A percentile compares a stretch with the other conserved stretches of the same genome.
phyloP scores from a whole-genome alignment of 2,329 filamentous ascomycete genomes.

The Didymella segeticola region DNA sequence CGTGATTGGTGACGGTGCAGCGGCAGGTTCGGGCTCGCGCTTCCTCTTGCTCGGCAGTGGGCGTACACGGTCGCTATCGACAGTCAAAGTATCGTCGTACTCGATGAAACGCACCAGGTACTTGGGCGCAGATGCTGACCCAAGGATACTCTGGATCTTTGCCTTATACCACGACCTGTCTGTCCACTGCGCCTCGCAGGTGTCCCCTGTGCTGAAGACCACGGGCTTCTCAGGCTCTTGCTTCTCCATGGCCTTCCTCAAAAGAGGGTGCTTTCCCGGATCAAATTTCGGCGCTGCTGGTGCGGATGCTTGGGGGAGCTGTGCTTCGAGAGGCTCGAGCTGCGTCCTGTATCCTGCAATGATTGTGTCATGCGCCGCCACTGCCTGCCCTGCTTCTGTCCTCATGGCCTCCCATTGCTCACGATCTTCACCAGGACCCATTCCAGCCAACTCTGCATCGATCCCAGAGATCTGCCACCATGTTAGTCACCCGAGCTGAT shows the following conservation, averaged over 20 bases:
- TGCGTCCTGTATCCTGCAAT: constrained; percentile 71
- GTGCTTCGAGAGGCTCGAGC: constrained; percentile 64
- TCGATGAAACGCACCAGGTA: constrained; percentile 96
- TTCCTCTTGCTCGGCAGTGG: constrained; percentile 57
- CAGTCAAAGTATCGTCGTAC: constrained; percentile 86
- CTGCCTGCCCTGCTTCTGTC: constrained; percentile 80
- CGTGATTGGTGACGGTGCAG: constrained; percentile 55
- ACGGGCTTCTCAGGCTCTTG: constrained; percentile 49
- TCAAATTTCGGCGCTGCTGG: constrained; percentile 69
- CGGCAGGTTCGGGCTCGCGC: constrained; percentile 82
- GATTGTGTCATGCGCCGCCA: constrained; percentile 78
- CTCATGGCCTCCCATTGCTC: constrained; percentile 81
- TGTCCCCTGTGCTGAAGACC: constrained; percentile 86
- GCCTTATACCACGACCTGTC: constrained; percentile 92
- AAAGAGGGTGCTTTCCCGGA: constrained; percentile 80
- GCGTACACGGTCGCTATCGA: constrained; percentile 57
- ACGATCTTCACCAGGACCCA: constrained; percentile 77
- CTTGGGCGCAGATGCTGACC: constrained; percentile 86
- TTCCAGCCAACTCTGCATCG: constrained; percentile 23
- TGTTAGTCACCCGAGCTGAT: not conserved
- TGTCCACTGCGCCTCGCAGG: constrained; percentile 87
- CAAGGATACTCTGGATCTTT: constrained; percentile 91
- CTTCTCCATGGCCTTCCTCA: constrained; percentile 57
- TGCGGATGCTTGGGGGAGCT: constrained; percentile 50
- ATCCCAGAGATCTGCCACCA: constrained; percentile 8